Base-by-base conservation (phyloP, 306 rosid genomes). In the Ammopiptanthus mongolicus region DNA sequence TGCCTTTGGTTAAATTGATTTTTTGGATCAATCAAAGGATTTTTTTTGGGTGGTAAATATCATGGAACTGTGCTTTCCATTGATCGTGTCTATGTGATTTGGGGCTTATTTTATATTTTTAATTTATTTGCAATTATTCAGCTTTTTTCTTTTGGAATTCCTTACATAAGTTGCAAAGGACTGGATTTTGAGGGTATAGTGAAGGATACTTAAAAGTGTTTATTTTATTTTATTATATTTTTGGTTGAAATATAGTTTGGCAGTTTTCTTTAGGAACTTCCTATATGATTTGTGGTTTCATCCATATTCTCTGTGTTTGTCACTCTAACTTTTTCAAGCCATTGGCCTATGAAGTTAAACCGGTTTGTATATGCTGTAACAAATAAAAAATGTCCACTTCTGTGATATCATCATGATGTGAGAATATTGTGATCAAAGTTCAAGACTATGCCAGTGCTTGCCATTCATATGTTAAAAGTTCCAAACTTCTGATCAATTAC, bases 391-490 rank as follows among this genome's bases (percentile, higher is more conserved):
- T 60, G 53, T 69, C 36, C 11, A 21, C 0, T 69, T 69, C 56
- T 34, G 53, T 39, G 50, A 56, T 63, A 53, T 55, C 47, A 52
- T 41, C 75, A 76, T 42, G 34, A 15, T 62, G 13, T 62, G 19
- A 71, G 73, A 58, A 29, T 48, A 28, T 36, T 57, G 21, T 75
- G 34, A 58, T 57, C n/a, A 33, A 57, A 47, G 18, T 48, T 41
- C n/a, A 57, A 41, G 18, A 48, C 34, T 71, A 17, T 51, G 76
- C 64, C 71, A 39, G 37, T 71, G 46, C 6, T 71, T 83, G 51
- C 53, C 11, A 29, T 36, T 36, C 41, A 5, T 44, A 18, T 47
- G 59, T 29, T 48, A 14, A 5, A 36, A 25, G 28, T 18, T 51
- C 62, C 53, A 9, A 42, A 60, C 19, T 53, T 69, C 41, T 11